Base-by-base conservation (phyloP, 2,329 filamentous ascomycete genomes). In the Neonectria punicea region DNA sequence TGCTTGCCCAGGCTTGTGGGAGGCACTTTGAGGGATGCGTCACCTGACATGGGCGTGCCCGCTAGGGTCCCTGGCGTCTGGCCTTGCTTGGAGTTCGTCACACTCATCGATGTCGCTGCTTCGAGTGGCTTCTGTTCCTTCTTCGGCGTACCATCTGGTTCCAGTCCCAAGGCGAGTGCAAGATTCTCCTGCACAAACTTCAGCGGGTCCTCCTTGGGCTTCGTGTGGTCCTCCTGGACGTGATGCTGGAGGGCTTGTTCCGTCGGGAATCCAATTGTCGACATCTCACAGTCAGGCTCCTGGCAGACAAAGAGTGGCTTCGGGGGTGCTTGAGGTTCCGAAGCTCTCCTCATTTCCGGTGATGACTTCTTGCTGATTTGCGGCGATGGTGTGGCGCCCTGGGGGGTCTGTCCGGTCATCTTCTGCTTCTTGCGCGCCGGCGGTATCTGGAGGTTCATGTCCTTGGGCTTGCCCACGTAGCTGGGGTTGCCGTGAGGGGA, bases 401-500 rank as follows among this genome's bases (percentile, higher is more conserved):
- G 79, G 2, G 78, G 78, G 5, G 81, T 80, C 39, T 76, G 71
- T 16, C 73, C 76, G 7, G 77, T 80, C 1, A 82, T 82, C 80
- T 86, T 90, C 61, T 74, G 72, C 79, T 86, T 89, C 78, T 86
- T 89, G 77, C 90, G 89, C 14, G 83, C 79, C 5, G 84, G 80
- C 5, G 88, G 89, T 22, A 89, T 78, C 56, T 86, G 83, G 41
- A 90, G 79, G 57, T 86, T 85, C 39, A 87, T 86, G 34, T 89
- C 77, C 55, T 83, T 80, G 2, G 84, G 80, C 74, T 82, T 85
- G 74, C 78, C 81, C 50, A 85, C 83, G 67, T 89, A 89, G 7
- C 80, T 82, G 2, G 88, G 88, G 61, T 86, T 85, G 13, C 87
- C 88, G 67, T 88, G 86, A 34, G 89, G 88, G 6, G 88, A 89